Base-by-base conservation (phyloP, 2,329 filamentous ascomycete genomes). In the Fusarium sp. region DNA sequence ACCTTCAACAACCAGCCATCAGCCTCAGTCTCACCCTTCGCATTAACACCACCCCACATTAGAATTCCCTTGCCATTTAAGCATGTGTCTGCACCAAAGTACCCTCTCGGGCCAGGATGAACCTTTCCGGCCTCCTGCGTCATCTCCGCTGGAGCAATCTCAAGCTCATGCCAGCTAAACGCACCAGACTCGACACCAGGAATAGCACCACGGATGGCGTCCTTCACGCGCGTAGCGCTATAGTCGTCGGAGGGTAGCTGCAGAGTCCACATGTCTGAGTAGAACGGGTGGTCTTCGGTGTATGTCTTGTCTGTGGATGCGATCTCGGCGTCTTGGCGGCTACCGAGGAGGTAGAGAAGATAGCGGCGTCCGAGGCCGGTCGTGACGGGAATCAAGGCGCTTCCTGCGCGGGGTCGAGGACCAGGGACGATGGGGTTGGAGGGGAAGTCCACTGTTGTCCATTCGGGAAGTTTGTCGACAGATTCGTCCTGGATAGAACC, bases 211-310 rank as follows among this genome's bases (percentile, higher is more conserved):
- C 70, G 67, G 4, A 72, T 66, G 4, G 28, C 50, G 9, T 72
- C 70, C 2, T 72, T 72, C 14, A 63, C 46, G 0, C 54, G n/a
- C 1, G 70, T 69, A 8, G 60, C 67, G n/a, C 59, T 72, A 7
- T 47, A 59, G 2, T 16, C 53, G 7, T 59, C 58, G 0, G 70
- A 72, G 3, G 64, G 67, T 7, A 72, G 25, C 10, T 72, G 70
- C 1, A 72, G 18, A 0, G 70, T 69, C 70, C 70, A 72, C 67
- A 71, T 69, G 20, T 72, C 70, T 1, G 70, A 73, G 55, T 69
- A 72, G 27, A 71, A 71, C 0, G 63, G 57, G 4, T 63, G 63
- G 1, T 71, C 63, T 20, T 72, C 50, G 0, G 61, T 72, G 14
- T 53, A 72, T 0, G 54, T n/a, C 10, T 68, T 43, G 21, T 72